Evolutionary conservation across 805 yeast species (phyloP).

Genomic region (Wickerhamiella brachini): DNA sequence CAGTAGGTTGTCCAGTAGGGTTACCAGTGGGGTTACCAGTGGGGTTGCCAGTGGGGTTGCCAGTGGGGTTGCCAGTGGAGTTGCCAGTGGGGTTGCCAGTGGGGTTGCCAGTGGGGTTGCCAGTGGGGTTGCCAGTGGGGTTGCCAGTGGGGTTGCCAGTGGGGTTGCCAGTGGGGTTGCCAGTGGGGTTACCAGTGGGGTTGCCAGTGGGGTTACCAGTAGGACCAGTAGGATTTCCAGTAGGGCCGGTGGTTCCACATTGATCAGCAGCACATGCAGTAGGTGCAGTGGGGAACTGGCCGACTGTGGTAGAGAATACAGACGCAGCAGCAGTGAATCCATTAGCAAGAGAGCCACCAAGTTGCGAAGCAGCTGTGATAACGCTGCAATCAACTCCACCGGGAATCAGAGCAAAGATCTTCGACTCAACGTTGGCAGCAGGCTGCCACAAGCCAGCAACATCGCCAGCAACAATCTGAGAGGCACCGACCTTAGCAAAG

Average conservation of each 20-base stretch:
- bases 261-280: neutral
- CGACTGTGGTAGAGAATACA: neutral
- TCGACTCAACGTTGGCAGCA: constrained; percentile 11
- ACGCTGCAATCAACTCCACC: constrained; percentile 2
- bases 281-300: neutral
- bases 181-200: neutral
- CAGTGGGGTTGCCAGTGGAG: neutral
- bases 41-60: neutral
- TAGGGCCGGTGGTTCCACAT: neutral
- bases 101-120: neutral
- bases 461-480: constrained; percentile 14
- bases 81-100: neutral
- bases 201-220: neutral
- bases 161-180: neutral
- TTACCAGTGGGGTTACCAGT: neutral
- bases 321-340: constrained; percentile 2
- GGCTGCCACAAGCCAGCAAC: constrained; percentile 11
- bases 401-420: constrained; percentile 6
- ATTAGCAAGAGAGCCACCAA: neutral
- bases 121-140: neutral
- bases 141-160: neutral
- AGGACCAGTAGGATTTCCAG: neutral
- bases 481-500: constrained; percentile 15
- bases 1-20: neutral
- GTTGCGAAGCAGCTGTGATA: neutral